Conservation (phyloP, 2,329 filamentous ascomycete species). For the Purpureocillium takamizusanense region DNA sequence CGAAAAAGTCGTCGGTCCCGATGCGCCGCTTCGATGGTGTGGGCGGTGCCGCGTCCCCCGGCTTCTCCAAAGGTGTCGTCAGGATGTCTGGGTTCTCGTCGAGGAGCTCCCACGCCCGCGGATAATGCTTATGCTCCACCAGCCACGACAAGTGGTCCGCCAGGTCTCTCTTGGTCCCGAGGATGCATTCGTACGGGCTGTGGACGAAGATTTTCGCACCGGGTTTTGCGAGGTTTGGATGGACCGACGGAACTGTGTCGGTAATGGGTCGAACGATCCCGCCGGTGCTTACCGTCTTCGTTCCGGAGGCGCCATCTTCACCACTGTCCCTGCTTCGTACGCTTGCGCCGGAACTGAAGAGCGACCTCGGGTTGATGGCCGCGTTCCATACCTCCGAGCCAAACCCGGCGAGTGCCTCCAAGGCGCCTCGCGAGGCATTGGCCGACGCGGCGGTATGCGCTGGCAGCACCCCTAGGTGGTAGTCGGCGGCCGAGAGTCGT, state of each 20-base stretch:
- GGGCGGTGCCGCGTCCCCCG: conserved; percentile 27
- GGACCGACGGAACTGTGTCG: conserved; percentile 26
- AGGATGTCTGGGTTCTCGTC: conserved; percentile 77
- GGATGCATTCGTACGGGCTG: conserved; percentile 92
- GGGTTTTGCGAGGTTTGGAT: conserved; percentile 46
- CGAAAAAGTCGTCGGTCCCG: conserved; percentile 58
- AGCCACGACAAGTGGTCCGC: conserved; percentile 82
- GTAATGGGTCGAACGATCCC: conserved; percentile 17
- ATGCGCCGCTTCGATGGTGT: conserved; percentile 30
- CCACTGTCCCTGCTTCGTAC: conserved; percentile 54
- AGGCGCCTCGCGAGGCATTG: conserved; percentile 56
- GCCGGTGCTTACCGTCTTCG: conserved; percentile 28
- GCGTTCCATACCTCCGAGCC: conserved; percentile 81
- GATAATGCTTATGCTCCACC: conserved; percentile 69
- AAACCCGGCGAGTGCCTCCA: conserved; percentile 66
- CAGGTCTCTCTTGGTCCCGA: conserved; percentile 80
- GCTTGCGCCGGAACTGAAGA: conserved; percentile 83
- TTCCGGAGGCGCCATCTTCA: conserved; percentile 44
- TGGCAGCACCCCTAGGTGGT: conserved; percentile 78
- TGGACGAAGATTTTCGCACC: conserved; percentile 80
- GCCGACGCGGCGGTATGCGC: conserved; percentile 59
- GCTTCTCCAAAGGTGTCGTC: conserved; percentile 28
- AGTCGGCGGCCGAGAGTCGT: conserved; percentile 77
- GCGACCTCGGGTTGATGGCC: conserved; percentile 74
- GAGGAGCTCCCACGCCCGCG: conserved; percentile 80